A percentile compares a stretch with the other conserved stretches of the same genome.
phyloP scores from a whole-genome alignment of 1,284 basidiomycete species.

The Puccinia polysora region DNA sequence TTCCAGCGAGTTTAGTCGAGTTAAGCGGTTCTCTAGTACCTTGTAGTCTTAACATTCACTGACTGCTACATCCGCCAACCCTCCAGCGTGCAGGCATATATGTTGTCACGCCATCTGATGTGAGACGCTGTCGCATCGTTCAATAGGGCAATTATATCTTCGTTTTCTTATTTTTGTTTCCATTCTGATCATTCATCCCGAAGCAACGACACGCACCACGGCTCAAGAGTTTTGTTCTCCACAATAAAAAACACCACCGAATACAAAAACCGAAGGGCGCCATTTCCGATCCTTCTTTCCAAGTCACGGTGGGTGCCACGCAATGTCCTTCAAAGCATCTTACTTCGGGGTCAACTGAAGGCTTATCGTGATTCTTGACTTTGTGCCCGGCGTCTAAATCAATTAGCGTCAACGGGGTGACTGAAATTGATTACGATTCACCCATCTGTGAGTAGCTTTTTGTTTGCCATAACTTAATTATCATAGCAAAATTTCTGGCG shows the following conservation, averaged over 20 bases:
- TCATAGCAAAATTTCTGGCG: not conserved
- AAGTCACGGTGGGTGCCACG: conserved; percentile 16
- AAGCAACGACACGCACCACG: conserved; percentile 30
- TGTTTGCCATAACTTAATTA: not conserved
- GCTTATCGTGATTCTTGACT: not conserved
- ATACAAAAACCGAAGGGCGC: conserved; percentile 22
- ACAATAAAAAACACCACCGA: conserved; percentile 30
- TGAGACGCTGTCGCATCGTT: not conserved
- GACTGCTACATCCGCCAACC: not conserved
- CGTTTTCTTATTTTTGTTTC: not conserved
- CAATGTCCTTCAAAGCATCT: not conserved
- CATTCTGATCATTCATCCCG: not conserved
- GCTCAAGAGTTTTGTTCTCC: conserved; percentile 28
- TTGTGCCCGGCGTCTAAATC: too few species aligned
- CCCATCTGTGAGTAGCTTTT: conserved; percentile 13
- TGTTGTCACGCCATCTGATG: conserved; percentile 33
- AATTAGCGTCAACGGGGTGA: conserved; percentile 12
- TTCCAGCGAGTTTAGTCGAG: conserved; percentile 35
- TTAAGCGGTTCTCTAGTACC: not conserved
- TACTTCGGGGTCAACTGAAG: not conserved
- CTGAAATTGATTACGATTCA: conserved; percentile 4
- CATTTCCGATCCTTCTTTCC: conserved; percentile 35
- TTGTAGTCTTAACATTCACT: not conserved
- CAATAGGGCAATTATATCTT: not conserved
- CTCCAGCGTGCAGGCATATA: conserved; percentile 14